phyloP scores from a whole-genome alignment of 768 basidiomycete genomes.

The Kwoniella heveanensis region DNA sequence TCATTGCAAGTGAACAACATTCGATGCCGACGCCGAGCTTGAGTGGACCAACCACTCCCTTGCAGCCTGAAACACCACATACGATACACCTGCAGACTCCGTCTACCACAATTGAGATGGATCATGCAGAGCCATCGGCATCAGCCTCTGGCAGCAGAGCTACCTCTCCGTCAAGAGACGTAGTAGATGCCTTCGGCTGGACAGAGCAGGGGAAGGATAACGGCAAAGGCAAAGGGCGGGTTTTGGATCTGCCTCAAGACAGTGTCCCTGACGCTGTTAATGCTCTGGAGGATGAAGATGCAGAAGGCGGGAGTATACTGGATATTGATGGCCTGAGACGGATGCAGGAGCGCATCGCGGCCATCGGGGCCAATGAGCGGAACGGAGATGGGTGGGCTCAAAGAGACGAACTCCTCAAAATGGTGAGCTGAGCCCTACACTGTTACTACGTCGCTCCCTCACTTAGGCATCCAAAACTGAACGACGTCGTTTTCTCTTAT shows the following conservation, averaged over 20 bases:
- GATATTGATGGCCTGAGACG: constrained; percentile 20
- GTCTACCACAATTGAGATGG: constrained; percentile 1
- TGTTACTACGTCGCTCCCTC: no score
- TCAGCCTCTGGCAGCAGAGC: background rate
- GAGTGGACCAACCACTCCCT: constrained; percentile 11
- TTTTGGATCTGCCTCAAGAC: background rate
- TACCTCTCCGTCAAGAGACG: background rate
- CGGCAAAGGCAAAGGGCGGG: constrained; percentile 12
- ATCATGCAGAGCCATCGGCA: constrained; percentile 9
- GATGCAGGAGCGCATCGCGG: constrained; percentile 19
- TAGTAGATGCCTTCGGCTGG: background rate
- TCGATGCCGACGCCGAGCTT: background rate
- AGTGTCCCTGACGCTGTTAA: no score
- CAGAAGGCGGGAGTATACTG: background rate
- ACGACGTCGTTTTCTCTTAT: no score
- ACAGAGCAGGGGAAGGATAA: background rate
- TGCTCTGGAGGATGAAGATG: no score
- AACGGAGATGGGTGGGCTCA: constrained; percentile 6
- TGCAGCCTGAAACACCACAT: constrained; percentile 18
- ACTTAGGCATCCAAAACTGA: no score
- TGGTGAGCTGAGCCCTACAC: constrained; percentile 22
- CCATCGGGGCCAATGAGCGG: constrained; percentile 5
- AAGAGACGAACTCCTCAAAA: constrained; percentile 20
- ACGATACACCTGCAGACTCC: constrained; percentile 20
- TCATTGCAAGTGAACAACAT: background rate